A percentile compares a stretch with the other conserved stretches of the same genome.
These are phyloP conservation scores for Talaromyces sp. DNA, from an alignment of 2,329 filamentous ascomycete genomes.

Conservation along the genomic window DNA sequence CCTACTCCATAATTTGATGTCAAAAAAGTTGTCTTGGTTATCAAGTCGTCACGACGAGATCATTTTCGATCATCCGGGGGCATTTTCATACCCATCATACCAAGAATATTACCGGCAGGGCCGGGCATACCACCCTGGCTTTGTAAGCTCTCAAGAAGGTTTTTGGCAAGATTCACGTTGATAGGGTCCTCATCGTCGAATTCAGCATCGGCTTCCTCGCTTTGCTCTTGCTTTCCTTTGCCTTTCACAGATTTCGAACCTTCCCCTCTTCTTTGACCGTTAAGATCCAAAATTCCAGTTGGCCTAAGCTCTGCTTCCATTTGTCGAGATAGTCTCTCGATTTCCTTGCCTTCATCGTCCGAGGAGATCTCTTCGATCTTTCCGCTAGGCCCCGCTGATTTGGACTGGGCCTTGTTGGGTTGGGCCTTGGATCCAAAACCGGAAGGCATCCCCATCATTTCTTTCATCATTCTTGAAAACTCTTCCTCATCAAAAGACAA, in stretches of 20 bases:
- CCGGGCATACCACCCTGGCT: constrained; percentile 81
- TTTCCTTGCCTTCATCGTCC: constrained; percentile 49
- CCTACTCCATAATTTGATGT: background rate
- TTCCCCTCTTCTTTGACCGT: constrained; percentile 20
- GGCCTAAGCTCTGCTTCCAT: constrained; percentile 46
- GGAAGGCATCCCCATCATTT: constrained; percentile 73
- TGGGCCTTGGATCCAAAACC: constrained; percentile 24
- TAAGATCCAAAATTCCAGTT: constrained; percentile 41
- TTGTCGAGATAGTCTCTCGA: constrained; percentile 39
- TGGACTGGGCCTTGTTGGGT: constrained; percentile 18
- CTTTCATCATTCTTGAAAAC: constrained; percentile 72
- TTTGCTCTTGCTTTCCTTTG: constrained; percentile 22
- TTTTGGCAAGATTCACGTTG: constrained; percentile 83
- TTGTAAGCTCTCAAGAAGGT: constrained; percentile 88
- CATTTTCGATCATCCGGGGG: constrained; percentile 64
- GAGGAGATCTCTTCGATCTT: constrained; percentile 46
- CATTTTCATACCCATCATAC: constrained; percentile 76
- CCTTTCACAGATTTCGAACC: constrained; percentile 23
- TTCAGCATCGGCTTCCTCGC: constrained; percentile 16
- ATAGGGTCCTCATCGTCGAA: constrained; percentile 58
- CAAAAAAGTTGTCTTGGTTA: background rate
- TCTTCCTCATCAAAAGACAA: constrained; percentile 79
- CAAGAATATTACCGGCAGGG: constrained; percentile 81
- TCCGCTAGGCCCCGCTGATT: constrained; percentile 19
- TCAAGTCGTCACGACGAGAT: background rate